A percentile compares a stretch with the other conserved stretches of the same genome.
These are phyloP conservation scores for Casuarina cunninghamiana DNA, from an alignment of 306 rosid genomes.

Conservation along the genomic window DNA sequence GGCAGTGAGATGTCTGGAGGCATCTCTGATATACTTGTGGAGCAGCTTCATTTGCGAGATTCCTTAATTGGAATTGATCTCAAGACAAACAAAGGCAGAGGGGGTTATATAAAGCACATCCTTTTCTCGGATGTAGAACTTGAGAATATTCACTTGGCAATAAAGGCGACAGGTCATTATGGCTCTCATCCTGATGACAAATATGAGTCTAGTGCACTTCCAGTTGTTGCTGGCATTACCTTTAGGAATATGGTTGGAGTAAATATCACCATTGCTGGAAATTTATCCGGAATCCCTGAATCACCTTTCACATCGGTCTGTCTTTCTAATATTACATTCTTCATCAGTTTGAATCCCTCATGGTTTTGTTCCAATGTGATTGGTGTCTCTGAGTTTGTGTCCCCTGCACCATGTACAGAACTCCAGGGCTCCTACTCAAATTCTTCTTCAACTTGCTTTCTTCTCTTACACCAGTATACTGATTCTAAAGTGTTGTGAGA, in stretches of 20 bases:
- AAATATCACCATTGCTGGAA: conserved; percentile 51
- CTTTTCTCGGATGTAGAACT: conserved; percentile 35
- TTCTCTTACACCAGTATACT: conserved; percentile 17
- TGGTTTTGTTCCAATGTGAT: conserved; percentile 55
- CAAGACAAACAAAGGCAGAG: conserved; percentile 64
- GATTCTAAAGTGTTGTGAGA: conserved; percentile 37
- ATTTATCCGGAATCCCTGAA: conserved; percentile 47
- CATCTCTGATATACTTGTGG: conserved; percentile 39
- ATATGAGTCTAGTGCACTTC: conserved; percentile 56
- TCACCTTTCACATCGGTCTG: conserved; percentile 46
- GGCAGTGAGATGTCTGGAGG: conserved; percentile 81
- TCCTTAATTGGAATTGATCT: conserved; percentile 47
- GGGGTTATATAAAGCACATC: conserved; percentile 55
- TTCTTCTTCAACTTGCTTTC: conserved; percentile 32
- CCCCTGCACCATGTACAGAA: conserved; percentile 48
- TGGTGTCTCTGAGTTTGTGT: conserved; percentile 42
- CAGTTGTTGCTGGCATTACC: conserved; percentile 42
- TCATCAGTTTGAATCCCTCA: conserved; percentile 30
- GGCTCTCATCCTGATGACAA: conserved; percentile 64
- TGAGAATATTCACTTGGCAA: conserved; percentile 40
- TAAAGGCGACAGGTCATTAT: conserved; percentile 39
- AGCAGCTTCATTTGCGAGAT: conserved; percentile 38
- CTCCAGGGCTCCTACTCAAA: conserved; percentile 34
- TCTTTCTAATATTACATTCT: conserved; percentile 50
- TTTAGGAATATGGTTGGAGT: conserved; percentile 44